phyloP scores from a whole-genome alignment of 2,329 filamentous ascomycete genomes.

The Teratosphaeria pseudoeucalypti region DNA sequence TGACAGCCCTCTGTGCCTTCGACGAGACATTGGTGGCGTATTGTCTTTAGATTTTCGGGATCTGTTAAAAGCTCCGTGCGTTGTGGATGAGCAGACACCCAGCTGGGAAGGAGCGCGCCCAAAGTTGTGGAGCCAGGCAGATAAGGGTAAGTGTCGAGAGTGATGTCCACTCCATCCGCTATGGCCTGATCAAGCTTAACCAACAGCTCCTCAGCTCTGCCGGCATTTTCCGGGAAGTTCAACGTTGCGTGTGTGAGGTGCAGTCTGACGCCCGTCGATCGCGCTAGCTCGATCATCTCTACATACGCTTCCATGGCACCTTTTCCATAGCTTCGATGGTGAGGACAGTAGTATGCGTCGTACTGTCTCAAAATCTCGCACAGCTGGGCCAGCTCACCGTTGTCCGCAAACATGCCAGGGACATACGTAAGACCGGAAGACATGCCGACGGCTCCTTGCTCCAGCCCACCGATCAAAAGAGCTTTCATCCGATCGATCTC shows the following conservation, averaged over 20 bases:
- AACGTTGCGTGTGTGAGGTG: conserved; percentile 22
- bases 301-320: conserved; percentile 17
- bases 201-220: conserved; percentile 17
- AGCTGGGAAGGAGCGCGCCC: conserved; percentile 15
- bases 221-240: conserved; percentile 20
- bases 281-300: conserved; percentile 20
- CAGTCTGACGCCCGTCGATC: conserved; percentile 17
- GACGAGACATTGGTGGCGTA: conserved; percentile 14
- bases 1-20: conserved; percentile 19
- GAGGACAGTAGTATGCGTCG: conserved; percentile 20
- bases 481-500: conserved; percentile 17
- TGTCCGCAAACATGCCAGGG: conserved; percentile 17
- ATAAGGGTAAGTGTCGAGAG: conserved; percentile 21
- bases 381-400: conserved; percentile 15
- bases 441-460: conserved; percentile 21
- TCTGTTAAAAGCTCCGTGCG: conserved; percentile 14
- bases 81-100: conserved; percentile 14
- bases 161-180: conserved; percentile 15
- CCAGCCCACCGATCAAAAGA: conserved; percentile 10
- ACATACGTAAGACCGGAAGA: conserved; percentile 19
- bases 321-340: conserved; percentile 19
- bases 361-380: conserved; percentile 18
- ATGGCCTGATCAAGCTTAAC: conserved; percentile 18
- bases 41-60: conserved; percentile 9
- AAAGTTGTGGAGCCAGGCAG: conserved; percentile 19